Evolutionary conservation across 2,329 filamentous ascomycete genomes (phyloP).

Genomic region (Phaeosphaeriaceae sp.): DNA sequence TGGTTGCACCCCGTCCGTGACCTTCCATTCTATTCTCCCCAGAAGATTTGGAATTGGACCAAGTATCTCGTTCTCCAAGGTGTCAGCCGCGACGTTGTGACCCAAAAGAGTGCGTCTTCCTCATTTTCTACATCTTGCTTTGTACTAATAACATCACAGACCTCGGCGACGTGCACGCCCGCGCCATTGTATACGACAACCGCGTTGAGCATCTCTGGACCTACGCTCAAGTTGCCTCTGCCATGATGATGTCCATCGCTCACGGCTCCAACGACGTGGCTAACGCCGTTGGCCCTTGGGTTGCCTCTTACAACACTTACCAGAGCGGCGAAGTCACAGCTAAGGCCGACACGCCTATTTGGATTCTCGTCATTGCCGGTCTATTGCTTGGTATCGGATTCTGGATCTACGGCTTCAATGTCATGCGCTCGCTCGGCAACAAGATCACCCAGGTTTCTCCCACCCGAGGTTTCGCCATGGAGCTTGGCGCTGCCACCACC

Average conservation of each 20-base stretch:
- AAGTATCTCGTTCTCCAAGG: slow-evolving; percentile 54
- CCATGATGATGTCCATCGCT: slow-evolving; percentile 48
- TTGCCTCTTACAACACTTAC: slow-evolving; percentile 33
- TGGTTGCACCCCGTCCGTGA: slow-evolving; percentile 41
- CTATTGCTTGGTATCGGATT: slow-evolving; percentile 70
- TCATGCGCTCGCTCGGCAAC: slow-evolving; percentile 70
- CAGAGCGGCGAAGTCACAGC: slow-evolving; percentile 67
- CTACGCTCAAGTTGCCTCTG: slow-evolving; percentile 59
- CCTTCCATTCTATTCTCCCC: slow-evolving; percentile 26
- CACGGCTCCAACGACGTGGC: slow-evolving; percentile 73
- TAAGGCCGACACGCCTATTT: slow-evolving; percentile 72
- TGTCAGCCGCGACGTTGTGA: slow-evolving; percentile 48
- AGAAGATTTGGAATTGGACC: slow-evolving; percentile 41
- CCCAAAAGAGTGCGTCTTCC: slow-evolving; percentile 39
- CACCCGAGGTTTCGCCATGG: slow-evolving; percentile 70
- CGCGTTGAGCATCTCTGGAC: slow-evolving; percentile 42
- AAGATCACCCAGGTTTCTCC: slow-evolving; percentile 75
- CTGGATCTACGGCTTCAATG: slow-evolving; percentile 37
- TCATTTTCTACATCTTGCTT: neutral
- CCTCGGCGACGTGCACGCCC: slow-evolving; percentile 45
- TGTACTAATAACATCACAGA: slow-evolving; percentile 6
- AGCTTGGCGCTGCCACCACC: slow-evolving; percentile 78
- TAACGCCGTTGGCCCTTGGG: slow-evolving; percentile 38
- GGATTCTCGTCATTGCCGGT: slow-evolving; percentile 72
- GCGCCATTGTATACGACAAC: slow-evolving; percentile 40